Evolutionary conservation across 495 filamentous ascomycete species (phyloP).

Genomic region (Poronia punctata): DNA sequence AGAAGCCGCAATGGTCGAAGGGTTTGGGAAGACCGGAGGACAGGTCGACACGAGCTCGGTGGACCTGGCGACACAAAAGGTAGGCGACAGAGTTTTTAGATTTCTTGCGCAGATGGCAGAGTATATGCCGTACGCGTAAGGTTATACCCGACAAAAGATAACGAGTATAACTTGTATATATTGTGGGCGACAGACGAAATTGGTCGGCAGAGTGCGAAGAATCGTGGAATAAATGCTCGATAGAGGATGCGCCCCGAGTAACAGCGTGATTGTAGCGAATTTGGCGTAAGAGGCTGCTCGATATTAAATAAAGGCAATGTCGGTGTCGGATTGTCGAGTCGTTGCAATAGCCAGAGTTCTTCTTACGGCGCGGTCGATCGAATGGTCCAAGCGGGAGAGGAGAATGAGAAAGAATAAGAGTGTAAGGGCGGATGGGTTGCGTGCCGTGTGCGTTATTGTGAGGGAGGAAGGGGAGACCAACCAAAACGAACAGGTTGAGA

Average conservation of each 20-base stretch:
- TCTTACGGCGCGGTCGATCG: constrained; percentile 19
- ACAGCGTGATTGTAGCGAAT: constrained; percentile 18
- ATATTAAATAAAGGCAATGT: constrained; percentile 19
- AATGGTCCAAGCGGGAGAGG: constrained; percentile 20
- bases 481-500: constrained; percentile 14
- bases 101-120: background rate
- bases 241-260: constrained; percentile 21
- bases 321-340: constrained; percentile 19
- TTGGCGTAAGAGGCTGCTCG: constrained; percentile 17
- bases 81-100: constrained; percentile 12
- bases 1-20: constrained; percentile 9
- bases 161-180: constrained; percentile 2
- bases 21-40: constrained; percentile 8
- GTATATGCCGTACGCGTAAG: background rate
- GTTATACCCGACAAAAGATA: constrained; percentile 4
- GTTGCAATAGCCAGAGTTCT: constrained; percentile 6
- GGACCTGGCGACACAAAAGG: constrained; percentile 16
- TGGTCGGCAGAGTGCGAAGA: constrained; percentile 12
- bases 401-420: constrained; percentile 15
- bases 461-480: constrained; percentile 27
- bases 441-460: constrained; percentile 25
- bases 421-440: constrained; percentile 9
- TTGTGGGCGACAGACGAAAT: constrained; percentile 18
- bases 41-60: constrained; percentile 9
- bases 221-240: constrained; percentile 7